Evolutionary conservation across 176 grass and related monocot genomes (phyloP).

Genomic region (Typha latifolia): DNA sequence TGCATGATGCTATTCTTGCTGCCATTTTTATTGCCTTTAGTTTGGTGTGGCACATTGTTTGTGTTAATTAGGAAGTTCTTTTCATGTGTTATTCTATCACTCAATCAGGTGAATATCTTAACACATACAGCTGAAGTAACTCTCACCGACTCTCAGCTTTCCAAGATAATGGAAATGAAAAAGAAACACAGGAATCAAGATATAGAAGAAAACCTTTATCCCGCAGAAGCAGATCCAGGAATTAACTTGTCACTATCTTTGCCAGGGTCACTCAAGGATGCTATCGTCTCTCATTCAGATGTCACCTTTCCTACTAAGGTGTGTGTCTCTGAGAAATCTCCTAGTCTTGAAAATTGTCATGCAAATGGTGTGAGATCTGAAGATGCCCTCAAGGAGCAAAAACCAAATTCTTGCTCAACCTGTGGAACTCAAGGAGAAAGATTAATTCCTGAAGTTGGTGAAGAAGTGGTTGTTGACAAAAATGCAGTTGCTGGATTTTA

Average conservation of each 20-base stretch:
- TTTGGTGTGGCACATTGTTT: no score
- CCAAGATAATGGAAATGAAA: conserved; percentile 32
- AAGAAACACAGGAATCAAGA: conserved; percentile 42
- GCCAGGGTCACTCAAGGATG: conserved; percentile 17
- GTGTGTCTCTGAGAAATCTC: no score
- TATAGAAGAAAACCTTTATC: conserved; percentile 17
- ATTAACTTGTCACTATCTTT: not conserved
- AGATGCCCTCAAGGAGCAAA: conserved; percentile 6
- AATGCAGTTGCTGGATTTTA: conserved; percentile 4
- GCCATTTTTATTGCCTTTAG: no score
- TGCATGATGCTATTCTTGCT: no score
- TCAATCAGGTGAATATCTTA: conserved; percentile 61
- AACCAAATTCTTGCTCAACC: not conserved
- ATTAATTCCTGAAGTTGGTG: not conserved
- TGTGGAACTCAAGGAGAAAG: no score
- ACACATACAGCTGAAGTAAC: conserved; percentile 48
- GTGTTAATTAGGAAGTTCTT: no score
- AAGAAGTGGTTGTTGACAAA: not conserved
- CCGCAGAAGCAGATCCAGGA: conserved; percentile 9
- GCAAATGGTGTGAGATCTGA: not conserved
- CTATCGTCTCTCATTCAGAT: not conserved
- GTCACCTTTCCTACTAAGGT: no score
- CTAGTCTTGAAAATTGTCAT: no score
- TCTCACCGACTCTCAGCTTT: conserved; percentile 7
- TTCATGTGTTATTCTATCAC: conserved; percentile 1